These are phyloP conservation scores for Colletotrichum cereale DNA, from an alignment of 2,329 filamentous ascomycete genomes.

Conservation along the genomic window DNA sequence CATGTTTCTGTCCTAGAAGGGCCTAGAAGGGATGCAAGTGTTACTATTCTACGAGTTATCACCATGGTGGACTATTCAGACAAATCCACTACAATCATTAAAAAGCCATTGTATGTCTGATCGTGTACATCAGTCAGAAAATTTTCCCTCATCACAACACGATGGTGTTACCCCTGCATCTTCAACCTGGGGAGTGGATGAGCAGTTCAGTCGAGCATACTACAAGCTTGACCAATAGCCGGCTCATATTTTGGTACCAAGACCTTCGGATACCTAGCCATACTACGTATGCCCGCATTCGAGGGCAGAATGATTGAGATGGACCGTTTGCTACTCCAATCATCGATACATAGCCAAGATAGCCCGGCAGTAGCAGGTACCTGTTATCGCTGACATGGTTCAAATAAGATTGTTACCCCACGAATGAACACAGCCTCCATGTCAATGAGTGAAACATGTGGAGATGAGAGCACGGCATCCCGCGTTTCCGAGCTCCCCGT, in stretches of 20 bases:
- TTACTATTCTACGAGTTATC: background rate
- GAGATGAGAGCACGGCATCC: background rate
- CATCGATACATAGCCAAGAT: background rate
- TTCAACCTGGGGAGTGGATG: too few species aligned
- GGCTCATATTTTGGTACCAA: too few species aligned
- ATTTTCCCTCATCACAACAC: background rate
- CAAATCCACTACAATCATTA: background rate
- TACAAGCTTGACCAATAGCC: too few species aligned
- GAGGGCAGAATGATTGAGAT: background rate
- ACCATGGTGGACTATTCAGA: background rate
- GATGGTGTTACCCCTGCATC: background rate
- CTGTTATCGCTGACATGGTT: background rate
- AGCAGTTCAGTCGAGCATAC: too few species aligned
- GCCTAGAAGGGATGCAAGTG: background rate
- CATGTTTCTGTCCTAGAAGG: too few species aligned
- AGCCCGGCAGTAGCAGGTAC: too few species aligned
- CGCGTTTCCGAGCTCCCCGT: constrained; percentile 1
- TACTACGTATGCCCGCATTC: background rate
- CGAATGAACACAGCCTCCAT: background rate
- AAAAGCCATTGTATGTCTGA: background rate
- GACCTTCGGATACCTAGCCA: background rate
- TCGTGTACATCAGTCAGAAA: background rate
- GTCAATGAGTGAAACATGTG: background rate
- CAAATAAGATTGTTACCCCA: background rate
- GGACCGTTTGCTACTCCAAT: background rate